Evolutionary conservation across 306 rosid genomes (phyloP), one percentile per base, ranked within the genome.

Genomic region (Begonia masoniana): DNA sequence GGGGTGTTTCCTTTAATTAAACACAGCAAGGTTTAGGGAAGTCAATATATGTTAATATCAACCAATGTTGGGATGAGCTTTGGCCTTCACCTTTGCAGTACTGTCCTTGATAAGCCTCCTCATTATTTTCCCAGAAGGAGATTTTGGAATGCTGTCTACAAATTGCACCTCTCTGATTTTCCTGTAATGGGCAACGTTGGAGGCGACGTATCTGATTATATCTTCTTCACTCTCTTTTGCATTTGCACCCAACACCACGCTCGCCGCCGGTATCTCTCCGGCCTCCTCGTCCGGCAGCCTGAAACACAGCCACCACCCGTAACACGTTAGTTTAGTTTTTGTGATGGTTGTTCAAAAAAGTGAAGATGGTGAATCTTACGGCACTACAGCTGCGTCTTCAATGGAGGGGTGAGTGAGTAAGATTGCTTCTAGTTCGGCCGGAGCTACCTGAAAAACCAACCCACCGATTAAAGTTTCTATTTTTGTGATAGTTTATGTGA

Each of bases 71-170:
- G 59, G 47, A 13, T 48, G 31, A 41, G 74, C 55, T 31, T 60
- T 51, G 47, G 78, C 42, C 57, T 66, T 75, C 13, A 77, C 69
- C 70, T 78, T 46, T 81, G 63, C 17, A 70, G 55, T 74, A 59
- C 48, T 76, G 36, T 83, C 92, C 62, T 66, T 81, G 7, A 91
- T 42, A 11, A 86, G 74, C 70, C 99, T 77, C 58, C 96, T 83
- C 99, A 91, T 81, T 4, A 86, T 80, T 65, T 91, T 86, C 2
- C 94, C 99, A 8, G 96, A 86, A 51, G 92, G 94, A 47, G 99
- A 91, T 59, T 91, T 91, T 43, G 96, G 96, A 47, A 86, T 79
- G 23, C 68, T 13, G 14, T 83, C 88, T 56, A 83, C 94, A 65
- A 91, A 86, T 56, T 79, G 91, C 12, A 86, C 86, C 55, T 76